Base-by-base conservation (phyloP, 139 green algal genomes). In the Picochlorum sp. region DNA sequence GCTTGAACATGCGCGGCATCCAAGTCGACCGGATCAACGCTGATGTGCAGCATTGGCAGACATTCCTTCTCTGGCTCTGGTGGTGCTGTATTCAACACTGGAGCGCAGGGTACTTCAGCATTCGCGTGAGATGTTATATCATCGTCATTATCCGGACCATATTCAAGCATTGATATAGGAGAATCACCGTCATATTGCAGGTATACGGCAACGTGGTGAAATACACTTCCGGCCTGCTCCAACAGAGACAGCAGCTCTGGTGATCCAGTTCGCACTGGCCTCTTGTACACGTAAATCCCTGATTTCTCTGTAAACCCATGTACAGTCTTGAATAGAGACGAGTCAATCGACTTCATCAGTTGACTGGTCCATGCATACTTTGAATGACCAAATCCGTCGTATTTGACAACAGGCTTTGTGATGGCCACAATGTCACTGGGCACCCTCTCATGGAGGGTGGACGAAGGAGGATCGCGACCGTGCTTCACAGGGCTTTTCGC, bases 221-320 rank as follows among this genome's bases (percentile, higher is more conserved):
- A 71, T 4, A 82, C 75, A 9, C 24, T 71, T 23, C 75, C 75
- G 4, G 50, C 69, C 4, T 71, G 34, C 4, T 71, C 72, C 34
- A 82, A 49, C 41, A 75, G 56, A 13, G 38, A 49, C 2, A 30
- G 62, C 45, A 63, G 59, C 10, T 32, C 20, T n/a, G 15, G 14
- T 4, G 20, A 16, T 41, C 38, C 50, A 21, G 38, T 61, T 15
- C 58, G 64, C 47, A 77, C 64, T 26, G 71, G 71, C 9, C 71
- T 54, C 51, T 82, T 82, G 59, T 75, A 76, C 6, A 82, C 6
- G 56, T 82, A 82, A 2, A 82, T 63, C 3, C 75, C 75, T 52
- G 34, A 41, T 13, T 52, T 21, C 47, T 52, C 18, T 18, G 47
- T 52, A 14, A 81, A 73, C 10, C 11, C 15, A 23, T 69, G 13